Base-by-base conservation (phyloP, 2,329 filamentous ascomycete species). In the Colletotrichum chrysophilum region DNA sequence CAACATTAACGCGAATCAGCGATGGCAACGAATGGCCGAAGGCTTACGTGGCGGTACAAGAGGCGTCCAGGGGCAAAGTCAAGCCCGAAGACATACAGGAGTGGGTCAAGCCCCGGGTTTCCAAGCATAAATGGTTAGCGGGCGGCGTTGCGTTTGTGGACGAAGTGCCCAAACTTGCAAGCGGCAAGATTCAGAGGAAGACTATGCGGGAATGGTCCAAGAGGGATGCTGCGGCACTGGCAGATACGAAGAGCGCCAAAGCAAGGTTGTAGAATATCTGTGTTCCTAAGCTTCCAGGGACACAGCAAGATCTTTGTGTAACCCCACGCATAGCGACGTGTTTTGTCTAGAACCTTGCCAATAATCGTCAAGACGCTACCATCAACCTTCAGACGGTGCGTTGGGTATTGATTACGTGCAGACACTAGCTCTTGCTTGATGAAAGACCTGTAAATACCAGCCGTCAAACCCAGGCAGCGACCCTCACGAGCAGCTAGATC, bases 181-280 rank as follows among this genome's bases (percentile, higher is more conserved):
- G 87, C 75, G 90, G 90, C 10, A 92, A 92, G 85, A 91, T 92
- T 66, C 85, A 89, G 80, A 84, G 90, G 65, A 91, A 91, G 78
- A 80, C 88, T 7, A 84, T 92, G 83, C 87, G 88, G 78, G 89
- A 91, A 58, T 91, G 89, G 89, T 87, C 90, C 8, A 91, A 89
- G 82, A 83, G 84, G 74, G 90, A 92, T 81, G 87, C 86, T 1
- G 78, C 72, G 10, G 80, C 79, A 62, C 76, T 85, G 28, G 60
- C 77, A 70, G 79, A 79, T 74, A 43, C 34, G 16, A 34, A 64
- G 21, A 26, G 43, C 38, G 21, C 67, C 21, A 74, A 71, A 30
- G 66, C 75, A 21, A 75, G 66, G 24, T 43, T 79, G 52, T 79
- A 38, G 67, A 28, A 48, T 52, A 52, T 4, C 43, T 52, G 43